phyloP scores from a whole-genome alignment of 176 grass and related monocot genomes.

The Paspalum notatum region DNA sequence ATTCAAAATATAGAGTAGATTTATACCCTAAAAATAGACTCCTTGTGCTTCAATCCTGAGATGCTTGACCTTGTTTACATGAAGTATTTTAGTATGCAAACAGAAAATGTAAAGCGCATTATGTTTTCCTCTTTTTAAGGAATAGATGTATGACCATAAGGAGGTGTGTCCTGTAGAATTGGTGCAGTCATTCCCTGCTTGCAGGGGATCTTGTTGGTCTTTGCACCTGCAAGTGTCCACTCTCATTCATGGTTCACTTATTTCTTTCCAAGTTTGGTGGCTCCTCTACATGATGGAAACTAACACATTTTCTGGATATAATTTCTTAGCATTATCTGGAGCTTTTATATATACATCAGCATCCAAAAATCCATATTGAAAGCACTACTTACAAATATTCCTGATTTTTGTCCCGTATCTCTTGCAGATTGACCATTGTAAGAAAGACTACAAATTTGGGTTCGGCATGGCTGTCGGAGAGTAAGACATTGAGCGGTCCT shows the following conservation, averaged over 20 bases:
- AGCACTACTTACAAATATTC: too few species aligned
- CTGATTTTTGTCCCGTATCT: slow-evolving; percentile 28
- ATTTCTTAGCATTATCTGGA: too few species aligned
- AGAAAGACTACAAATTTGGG: slow-evolving; percentile 85
- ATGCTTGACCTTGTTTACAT: neutral
- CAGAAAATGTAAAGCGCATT: too few species aligned
- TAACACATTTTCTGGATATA: neutral
- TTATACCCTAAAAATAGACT: neutral
- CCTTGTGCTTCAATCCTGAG: neutral
- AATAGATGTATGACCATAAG: too few species aligned
- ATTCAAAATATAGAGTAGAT: neutral
- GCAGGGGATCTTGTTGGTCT: neutral
- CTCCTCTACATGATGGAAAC: neutral
- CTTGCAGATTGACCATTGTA: slow-evolving; percentile 85
- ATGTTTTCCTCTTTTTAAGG: neutral
- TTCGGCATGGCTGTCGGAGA: slow-evolving; percentile 68
- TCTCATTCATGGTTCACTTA: neutral
- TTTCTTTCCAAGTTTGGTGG: neutral
- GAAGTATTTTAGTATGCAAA: neutral
- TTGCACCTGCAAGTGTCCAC: neutral
- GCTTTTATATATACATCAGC: too few species aligned
- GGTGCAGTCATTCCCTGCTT: neutral
- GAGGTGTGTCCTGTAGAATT: neutral
- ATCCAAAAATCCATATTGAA: too few species aligned
- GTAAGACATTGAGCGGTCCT: slow-evolving; percentile 31